These are phyloP conservation scores for Agrocybe chaxingu DNA, from an alignment of 768 basidiomycete species.

Conservation along the genomic window DNA sequence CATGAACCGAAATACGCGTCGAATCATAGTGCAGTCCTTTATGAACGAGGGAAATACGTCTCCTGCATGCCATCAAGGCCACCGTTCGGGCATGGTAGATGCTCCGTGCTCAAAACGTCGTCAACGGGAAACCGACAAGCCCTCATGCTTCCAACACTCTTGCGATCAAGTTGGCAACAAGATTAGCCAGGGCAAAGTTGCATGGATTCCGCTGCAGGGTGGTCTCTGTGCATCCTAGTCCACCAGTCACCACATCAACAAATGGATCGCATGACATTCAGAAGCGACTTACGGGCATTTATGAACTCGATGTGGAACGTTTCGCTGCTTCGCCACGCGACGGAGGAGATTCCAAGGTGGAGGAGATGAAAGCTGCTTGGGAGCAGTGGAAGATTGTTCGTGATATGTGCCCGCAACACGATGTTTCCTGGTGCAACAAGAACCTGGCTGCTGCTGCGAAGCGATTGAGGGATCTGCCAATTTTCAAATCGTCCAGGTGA, in stretches of 20 bases:
- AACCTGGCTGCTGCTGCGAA: too few species aligned
- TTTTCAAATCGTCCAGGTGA: too few species aligned
- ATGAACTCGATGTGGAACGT: constrained; percentile 7
- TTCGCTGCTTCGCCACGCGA: constrained; percentile 1
- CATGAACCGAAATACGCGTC: constrained; percentile 19
- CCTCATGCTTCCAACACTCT: constrained; percentile 2
- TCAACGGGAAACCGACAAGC: neutral
- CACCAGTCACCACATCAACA: neutral
- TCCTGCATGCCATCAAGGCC: constrained; percentile 7
- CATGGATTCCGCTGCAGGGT: constrained; percentile 3
- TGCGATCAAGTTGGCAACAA: constrained; percentile 14
- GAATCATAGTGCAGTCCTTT: constrained; percentile 20
- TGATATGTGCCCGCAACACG: too few species aligned
- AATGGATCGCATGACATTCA: neutral
- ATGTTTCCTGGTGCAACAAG: too few species aligned
- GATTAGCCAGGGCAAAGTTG: constrained; percentile 12
- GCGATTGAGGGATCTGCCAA: too few species aligned
- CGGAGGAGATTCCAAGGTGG: constrained; percentile 4
- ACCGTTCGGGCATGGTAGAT: constrained; percentile 8
- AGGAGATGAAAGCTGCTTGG: constrained; percentile 14
- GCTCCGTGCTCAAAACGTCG: neutral
- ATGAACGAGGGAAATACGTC: constrained; percentile 17
- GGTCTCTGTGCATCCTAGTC: constrained; percentile 4
- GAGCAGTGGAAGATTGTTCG: constrained; percentile 5
- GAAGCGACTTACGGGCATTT: too few species aligned